Percentiles rank a stretch among this genome's conserved stretches.
phyloP scores from a whole-genome alignment of 139 green algal genomes.

The Tetradesmus obliquus region DNA sequence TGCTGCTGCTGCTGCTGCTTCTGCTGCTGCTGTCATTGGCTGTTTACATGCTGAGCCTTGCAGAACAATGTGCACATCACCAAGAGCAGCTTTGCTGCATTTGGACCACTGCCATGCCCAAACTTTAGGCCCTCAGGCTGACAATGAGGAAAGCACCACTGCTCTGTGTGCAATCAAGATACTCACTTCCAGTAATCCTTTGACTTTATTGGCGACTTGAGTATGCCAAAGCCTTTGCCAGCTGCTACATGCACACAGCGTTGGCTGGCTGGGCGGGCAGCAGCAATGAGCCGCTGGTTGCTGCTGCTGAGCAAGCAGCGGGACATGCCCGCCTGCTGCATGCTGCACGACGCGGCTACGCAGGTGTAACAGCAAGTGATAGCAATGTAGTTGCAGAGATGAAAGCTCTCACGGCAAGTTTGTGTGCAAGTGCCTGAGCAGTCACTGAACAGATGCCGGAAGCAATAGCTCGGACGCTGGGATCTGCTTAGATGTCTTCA shows the following conservation, averaged over 20 bases:
- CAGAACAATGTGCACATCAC: too few species aligned
- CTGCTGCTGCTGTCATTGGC: too few species aligned
- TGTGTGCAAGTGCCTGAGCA: too few species aligned
- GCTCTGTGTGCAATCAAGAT: not conserved
- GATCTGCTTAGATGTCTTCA: too few species aligned
- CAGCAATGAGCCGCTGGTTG: not conserved
- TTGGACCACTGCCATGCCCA: not conserved
- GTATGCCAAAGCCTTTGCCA: slow-evolving; percentile 33
- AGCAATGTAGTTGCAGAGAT: too few species aligned
- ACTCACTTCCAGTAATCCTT: slow-evolving; percentile 31
- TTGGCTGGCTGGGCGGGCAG: not conserved
- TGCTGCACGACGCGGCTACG: not conserved
- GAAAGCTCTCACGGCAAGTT: too few species aligned
- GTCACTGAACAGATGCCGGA: too few species aligned
- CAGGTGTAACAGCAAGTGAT: too few species aligned
- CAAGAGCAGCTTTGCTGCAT: too few species aligned
- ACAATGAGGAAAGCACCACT: not conserved
- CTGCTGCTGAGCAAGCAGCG: not conserved
- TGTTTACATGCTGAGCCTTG: too few species aligned
- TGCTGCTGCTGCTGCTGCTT: too few species aligned
- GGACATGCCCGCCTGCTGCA: slow-evolving; percentile 9
- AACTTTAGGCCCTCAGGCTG: not conserved
- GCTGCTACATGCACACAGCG: not conserved
- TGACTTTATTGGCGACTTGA: not conserved
- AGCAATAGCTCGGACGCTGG: too few species aligned